phyloP scores from a whole-genome alignment of 116 monocot species.

The Phalaenopsis hybrid region DNA sequence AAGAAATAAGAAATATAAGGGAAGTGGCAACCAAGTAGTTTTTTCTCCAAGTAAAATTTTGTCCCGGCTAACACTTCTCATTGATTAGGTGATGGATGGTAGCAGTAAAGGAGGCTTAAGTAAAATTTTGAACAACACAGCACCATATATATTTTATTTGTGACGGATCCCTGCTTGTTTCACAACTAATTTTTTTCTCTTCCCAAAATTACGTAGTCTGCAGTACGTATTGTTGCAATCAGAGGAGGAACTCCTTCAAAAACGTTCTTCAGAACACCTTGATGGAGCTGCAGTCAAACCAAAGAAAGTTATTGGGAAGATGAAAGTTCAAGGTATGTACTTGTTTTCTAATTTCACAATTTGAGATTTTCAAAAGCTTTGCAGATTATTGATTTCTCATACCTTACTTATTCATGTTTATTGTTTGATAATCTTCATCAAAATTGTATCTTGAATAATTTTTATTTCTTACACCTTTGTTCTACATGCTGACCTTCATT shows the following conservation, averaged over 20 bases:
- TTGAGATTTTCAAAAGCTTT: not conserved
- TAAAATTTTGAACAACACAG: not conserved
- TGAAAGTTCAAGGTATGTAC: slow-evolving; percentile 82
- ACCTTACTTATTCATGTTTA: not conserved
- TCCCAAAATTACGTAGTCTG: slow-evolving; percentile 41
- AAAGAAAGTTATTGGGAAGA: slow-evolving; percentile 79
- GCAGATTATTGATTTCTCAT: not conserved
- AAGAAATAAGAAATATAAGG: not conserved
- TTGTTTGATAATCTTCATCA: not conserved
- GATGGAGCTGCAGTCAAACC: slow-evolving; percentile 75
- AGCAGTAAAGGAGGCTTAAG: not conserved
- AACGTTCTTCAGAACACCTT: slow-evolving; percentile 52
- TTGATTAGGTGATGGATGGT: not conserved
- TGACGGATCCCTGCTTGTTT: not conserved
- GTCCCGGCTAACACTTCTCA: not conserved
- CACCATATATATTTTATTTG: not conserved
- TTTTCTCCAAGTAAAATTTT: not conserved
- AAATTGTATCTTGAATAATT: not conserved
- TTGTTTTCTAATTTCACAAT: not conserved
- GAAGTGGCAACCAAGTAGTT: not conserved
- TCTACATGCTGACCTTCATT: not conserved
- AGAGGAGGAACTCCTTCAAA: slow-evolving; percentile 87
- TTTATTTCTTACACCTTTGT: not conserved
- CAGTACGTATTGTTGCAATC: slow-evolving; percentile 83
- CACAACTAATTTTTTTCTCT: not conserved